Evolutionary conservation across 768 basidiomycete genomes (phyloP), one percentile per base, ranked within the genome.

Genomic region (Paxillus ammoniavirescens): DNA sequence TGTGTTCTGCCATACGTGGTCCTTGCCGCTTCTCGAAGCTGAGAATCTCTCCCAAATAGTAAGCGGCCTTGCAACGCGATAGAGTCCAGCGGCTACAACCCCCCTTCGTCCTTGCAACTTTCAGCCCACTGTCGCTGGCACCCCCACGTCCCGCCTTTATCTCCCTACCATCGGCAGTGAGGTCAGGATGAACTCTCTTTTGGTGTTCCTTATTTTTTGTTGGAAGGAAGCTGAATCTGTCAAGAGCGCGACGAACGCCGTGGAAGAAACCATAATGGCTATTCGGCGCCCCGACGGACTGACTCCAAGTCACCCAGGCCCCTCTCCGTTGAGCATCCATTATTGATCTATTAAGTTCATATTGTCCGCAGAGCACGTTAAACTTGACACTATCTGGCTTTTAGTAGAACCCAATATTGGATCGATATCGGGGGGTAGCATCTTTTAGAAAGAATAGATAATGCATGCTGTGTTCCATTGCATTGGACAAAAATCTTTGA

Each of bases 181-280:
- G 0, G 12, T 49, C 1, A 26, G 17, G 21, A 23, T 31, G 5
- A 33, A n/a, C 52, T 18, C 13, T 36, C 53, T 14, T 7, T 54
- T 21, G 33, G 38, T 28, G 50, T 49, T 30, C n/a, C 33, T 7
- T 41, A 55, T 36, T 43, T 55, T 21, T 4, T 40, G 41, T 31
- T 64, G 61, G 59, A 62, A 64, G 37, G 56, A 55, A 36, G 53
- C 44, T 8, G 44, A 41, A 7, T 52, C 56, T n/a, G 49, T 42
- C 42, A 21, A 47, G n/a, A 53, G 49, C 5, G 45, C 61, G 10
- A 50, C 46, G 5, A 49, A 60, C 37, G 56, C 56, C 21, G 54
- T 58, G 44, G 33, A 54, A 37, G 35, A 18, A 14, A 48, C 61
- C 21, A 17, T 52, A 12, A 47, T 51, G 41, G 43, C 36, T 6